These are phyloP conservation scores for Shiraia bambusicola DNA, from an alignment of 2,329 filamentous ascomycete species.

Conservation along the genomic window DNA sequence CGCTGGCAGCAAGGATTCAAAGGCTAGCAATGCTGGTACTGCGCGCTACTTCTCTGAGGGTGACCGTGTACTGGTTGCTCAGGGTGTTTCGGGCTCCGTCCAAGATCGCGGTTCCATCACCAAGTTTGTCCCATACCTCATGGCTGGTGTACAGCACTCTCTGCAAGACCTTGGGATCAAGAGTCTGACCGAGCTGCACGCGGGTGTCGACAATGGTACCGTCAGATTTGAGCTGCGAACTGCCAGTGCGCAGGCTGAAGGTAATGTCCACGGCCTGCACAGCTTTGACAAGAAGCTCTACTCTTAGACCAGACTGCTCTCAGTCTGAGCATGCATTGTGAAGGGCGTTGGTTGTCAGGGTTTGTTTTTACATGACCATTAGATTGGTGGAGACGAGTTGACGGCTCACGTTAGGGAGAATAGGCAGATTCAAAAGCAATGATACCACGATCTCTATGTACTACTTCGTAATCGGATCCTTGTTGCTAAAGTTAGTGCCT, in stretches of 20 bases:
- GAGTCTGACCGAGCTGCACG: conserved; percentile 75
- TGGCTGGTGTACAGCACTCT: conserved; percentile 94
- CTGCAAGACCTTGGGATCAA: conserved; percentile 91
- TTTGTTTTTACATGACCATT: conserved; percentile 15
- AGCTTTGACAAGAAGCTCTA: conserved; percentile 99
- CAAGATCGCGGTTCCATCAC: conserved; percentile 81
- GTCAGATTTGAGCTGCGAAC: conserved; percentile 94
- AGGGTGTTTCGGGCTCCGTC: conserved; percentile 88
- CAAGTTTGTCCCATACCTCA: conserved; percentile 95
- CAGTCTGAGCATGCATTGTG: conserved; percentile 29
- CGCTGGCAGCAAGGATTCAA: conserved; percentile 66
- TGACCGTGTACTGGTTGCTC: conserved; percentile 89
- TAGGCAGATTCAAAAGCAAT: conserved; percentile 40
- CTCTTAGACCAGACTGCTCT: conserved; percentile 57
- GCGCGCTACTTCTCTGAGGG: conserved; percentile 98
- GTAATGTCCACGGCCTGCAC: conserved; percentile 93
- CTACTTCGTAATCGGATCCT: not conserved
- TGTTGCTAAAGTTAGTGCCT: not conserved
- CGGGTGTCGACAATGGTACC: conserved; percentile 69
- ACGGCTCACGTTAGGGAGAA: conserved; percentile 25
- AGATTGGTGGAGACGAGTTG: conserved; percentile 26
- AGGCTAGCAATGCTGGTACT: conserved; percentile 85
- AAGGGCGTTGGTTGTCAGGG: conserved; percentile 28
- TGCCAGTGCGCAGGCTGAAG: conserved; percentile 91
- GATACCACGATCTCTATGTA: conserved; percentile 35